A percentile compares a stretch with the other conserved stretches of the same genome.
Conservation (phyloP, 768 basidiomycete species). For the Amanita exitialis region DNA sequence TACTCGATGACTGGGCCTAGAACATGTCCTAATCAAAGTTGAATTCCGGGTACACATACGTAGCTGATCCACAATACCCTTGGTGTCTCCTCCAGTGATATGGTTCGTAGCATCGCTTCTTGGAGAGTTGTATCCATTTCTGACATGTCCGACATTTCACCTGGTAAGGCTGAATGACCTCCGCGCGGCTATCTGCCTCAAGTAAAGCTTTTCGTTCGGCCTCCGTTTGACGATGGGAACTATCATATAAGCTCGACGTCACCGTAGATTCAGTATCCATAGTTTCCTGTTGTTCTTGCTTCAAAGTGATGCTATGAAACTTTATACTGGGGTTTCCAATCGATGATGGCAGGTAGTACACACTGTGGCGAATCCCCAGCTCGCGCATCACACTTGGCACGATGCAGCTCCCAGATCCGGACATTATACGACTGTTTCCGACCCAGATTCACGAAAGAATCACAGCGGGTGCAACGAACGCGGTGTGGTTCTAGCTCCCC, state of each 20-base stretch:
- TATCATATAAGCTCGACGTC: slow-evolving; percentile 15
- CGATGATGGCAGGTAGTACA: slow-evolving; percentile 10
- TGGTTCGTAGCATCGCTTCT: slow-evolving; percentile 27
- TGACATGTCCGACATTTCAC: slow-evolving; percentile 53
- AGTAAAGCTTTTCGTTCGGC: slow-evolving; percentile 41
- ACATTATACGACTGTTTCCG: slow-evolving; percentile 46
- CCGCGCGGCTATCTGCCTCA: slow-evolving; percentile 41
- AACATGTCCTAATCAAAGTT: not conserved
- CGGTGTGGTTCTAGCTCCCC: slow-evolving; percentile 44
- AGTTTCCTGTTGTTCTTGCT: slow-evolving; percentile 12
- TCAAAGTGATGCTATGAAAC: slow-evolving; percentile 1
- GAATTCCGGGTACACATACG: slow-evolving; percentile 19
- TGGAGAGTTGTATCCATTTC: slow-evolving; percentile 51
- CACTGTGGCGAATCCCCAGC: slow-evolving; percentile 19
- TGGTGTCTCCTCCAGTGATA: slow-evolving; percentile 48
- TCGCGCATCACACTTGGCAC: slow-evolving; percentile 40
- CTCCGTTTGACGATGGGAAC: slow-evolving; percentile 17
- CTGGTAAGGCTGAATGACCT: slow-evolving; percentile 37
- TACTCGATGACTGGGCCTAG: slow-evolving; percentile 48
- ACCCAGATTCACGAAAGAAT: slow-evolving; percentile 46
- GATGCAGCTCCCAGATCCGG: slow-evolving; percentile 52
- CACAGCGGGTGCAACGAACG: slow-evolving; percentile 50
- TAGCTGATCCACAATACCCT: slow-evolving; percentile 30
- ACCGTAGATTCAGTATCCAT: slow-evolving; percentile 17
- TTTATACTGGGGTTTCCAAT: not conserved